Evolutionary conservation across 805 yeast genomes (phyloP).

Genomic region (Komagataella kurtzmanii): DNA sequence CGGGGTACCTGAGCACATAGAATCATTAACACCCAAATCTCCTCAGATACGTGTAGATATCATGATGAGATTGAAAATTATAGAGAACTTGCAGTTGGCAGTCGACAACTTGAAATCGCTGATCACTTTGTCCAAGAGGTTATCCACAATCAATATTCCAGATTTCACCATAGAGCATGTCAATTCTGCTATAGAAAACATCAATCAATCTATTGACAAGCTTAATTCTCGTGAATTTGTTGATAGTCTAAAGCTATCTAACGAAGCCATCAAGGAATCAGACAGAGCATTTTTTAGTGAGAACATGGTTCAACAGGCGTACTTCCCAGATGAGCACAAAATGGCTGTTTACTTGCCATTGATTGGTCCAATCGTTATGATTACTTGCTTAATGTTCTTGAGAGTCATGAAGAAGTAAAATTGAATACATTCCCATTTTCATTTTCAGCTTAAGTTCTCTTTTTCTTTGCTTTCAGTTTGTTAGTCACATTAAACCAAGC

Average conservation of each 20-base stretch:
- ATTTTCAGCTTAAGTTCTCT: conserved; percentile 12
- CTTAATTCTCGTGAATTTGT: conserved; percentile 20
- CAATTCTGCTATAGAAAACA: conserved; percentile 27
- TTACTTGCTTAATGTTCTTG: conserved; percentile 36
- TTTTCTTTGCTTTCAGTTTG: conserved; percentile 42
- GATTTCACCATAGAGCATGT: conserved; percentile 51
- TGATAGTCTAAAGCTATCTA: conserved; percentile 23
- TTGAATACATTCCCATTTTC: not conserved
- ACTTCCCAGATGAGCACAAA: conserved; percentile 92
- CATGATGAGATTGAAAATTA: conserved; percentile 43
- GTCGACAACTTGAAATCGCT: conserved; percentile 64
- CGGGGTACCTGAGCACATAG: conserved; percentile 39
- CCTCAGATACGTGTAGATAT: conserved; percentile 54
- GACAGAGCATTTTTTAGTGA: conserved; percentile 81
- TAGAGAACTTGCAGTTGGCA: conserved; percentile 46
- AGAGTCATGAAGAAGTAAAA: conserved; percentile 26
- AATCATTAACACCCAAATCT: conserved; percentile 28
- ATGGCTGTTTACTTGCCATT: conserved; percentile 88
- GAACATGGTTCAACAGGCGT: conserved; percentile 90
- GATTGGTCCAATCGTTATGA: conserved; percentile 73
- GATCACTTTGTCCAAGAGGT: conserved; percentile 48
- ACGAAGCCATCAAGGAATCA: conserved; percentile 47
- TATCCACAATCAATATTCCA: conserved; percentile 79
- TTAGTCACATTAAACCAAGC: conserved; percentile 56
- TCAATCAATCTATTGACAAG: conserved; percentile 22